Evolutionary conservation across 306 rosid genomes (phyloP), one percentile per base, ranked within the genome.

Genomic region (Astragalus membranaceus): DNA sequence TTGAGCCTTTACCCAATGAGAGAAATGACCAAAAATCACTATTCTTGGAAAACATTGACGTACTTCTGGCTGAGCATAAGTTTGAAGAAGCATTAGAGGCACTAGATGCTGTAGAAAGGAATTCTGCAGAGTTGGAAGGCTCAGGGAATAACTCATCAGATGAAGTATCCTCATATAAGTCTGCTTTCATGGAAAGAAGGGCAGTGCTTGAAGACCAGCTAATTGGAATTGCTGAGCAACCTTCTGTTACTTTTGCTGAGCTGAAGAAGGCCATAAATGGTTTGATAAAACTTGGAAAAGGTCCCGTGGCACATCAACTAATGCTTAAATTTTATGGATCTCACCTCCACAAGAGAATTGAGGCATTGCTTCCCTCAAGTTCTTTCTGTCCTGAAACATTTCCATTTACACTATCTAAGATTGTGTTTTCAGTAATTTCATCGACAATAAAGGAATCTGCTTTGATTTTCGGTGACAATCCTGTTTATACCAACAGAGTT

Each of bases 71-170:
- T 54, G 99, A 94, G 78, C 97, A 85, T 69, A 94, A 79, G 79
- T 76, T 82, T 67, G 99, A 94, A 75, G 96, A 91, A 83, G 97
- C 99, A 64, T 73, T 94, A 73, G 89, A 89, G 79, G 99, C 88
- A 66, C 70, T 94, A 75, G 97, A 89, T 71, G 85, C 89, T 14
- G 97, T 89, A 82, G 97, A 94, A 84, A 88, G 77, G 72, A 82
- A 75, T 53, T 86, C 73, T 76, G 71, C 75, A 0, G 95, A 88
- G 77, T 78, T 87, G 77, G 91, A 88, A 74, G 79, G 72, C 67
- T 70, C 77, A 1, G 96, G 83, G 75, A 93, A 81, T 60, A 48
- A 77, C 83, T 75, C 83, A 48, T 61, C 79, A 39, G 87, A 78
- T 43, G 86, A 78, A 70, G 84, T 62, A 39, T 85, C 92, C 72